Evolutionary conservation across 2,329 filamentous ascomycete species (phyloP), one percentile per base, ranked within the genome.

Genomic region (Ceratocystis papillata): DNA sequence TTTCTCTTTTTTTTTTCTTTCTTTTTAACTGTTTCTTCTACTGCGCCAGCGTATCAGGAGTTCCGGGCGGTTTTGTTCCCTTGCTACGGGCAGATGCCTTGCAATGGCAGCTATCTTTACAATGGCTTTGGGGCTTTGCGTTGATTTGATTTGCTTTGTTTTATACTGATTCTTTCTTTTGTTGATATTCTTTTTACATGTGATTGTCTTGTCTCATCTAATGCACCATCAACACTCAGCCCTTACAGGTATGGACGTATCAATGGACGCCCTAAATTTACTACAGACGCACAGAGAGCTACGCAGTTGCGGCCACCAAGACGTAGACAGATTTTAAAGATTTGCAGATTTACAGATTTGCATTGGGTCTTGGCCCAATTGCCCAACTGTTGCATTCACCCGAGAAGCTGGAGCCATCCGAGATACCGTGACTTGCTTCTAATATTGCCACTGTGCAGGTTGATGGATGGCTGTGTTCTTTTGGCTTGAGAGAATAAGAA

Each of bases 21-120:
- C 25, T 17, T n/a, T 33, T 33, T 17, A 4, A 15, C 28, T 57
- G 5, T 57, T 30, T 57, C 28, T 25, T 57, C 17, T 33, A 30
- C 53, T n/a, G 25, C 28, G n/a, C 53, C 25, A 45, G 44, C 44
- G 30, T 53, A 30, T 64, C 45, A 22, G 37, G n/a, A 37, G 62
- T 48, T 48, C 30, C 17, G 22, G 53, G 53, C 17, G 25, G 12
- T 57, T 22, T 57, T 37, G 7, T 57, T 57, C 10, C 17, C 15
- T 30, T 57, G 53, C 33, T 57, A 30, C 12, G 12, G 5, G 53
- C 28, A 12, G 25, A 8, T 30, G 22, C 33, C 53, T n/a, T 30
- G 15, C n/a, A 3, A 57, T 10, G 62, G 22, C 3, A 22, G 17
- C 17, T 17, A 33, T 63, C 33, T 12, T 30, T 45, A 63, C 44